A percentile compares a stretch with the other conserved stretches of the same genome.
Evolutionary conservation across 2,329 filamentous ascomycete genomes (phyloP).

Genomic region (Acrodontium crateriforme): DNA sequence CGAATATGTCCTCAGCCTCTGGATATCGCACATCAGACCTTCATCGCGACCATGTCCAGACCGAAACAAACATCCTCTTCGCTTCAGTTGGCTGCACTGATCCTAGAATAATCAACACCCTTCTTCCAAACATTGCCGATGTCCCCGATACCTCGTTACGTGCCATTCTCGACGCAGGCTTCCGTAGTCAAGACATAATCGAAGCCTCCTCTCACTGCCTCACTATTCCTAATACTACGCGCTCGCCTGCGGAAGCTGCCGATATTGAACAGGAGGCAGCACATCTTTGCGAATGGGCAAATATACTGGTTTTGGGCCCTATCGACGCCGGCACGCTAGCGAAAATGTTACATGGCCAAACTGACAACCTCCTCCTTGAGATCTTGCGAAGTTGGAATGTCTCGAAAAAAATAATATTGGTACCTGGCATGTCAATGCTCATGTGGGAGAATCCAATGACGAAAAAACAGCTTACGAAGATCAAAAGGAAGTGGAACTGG

Average conservation of each 20-base stretch:
- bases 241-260: slow-evolving; percentile 9
- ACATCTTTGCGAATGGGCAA: slow-evolving; percentile 75
- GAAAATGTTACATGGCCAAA: slow-evolving; percentile 75
- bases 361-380: slow-evolving; percentile 67
- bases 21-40: not conserved
- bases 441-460: slow-evolving; percentile 90
- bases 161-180: slow-evolving; percentile 21
- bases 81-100: slow-evolving; percentile 23
- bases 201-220: slow-evolving; percentile 18
- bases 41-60: slow-evolving; percentile 1
- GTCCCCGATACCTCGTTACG: slow-evolving; percentile 22
- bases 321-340: slow-evolving; percentile 74
- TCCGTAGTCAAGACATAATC: slow-evolving; percentile 20
- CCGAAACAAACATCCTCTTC: slow-evolving; percentile 21
- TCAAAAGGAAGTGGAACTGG: slow-evolving; percentile 76
- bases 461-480: slow-evolving; percentile 72
- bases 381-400: slow-evolving; percentile 77
- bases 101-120: slow-evolving; percentile 15
- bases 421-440: slow-evolving; percentile 76
- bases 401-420: slow-evolving; percentile 68
- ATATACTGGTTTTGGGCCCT: slow-evolving; percentile 70
- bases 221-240: slow-evolving; percentile 17
- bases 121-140: slow-evolving; percentile 19
- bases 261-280: slow-evolving; percentile 31
- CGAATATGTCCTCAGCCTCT: slow-evolving; percentile 1